Percentiles rank a stretch among this genome's conserved stretches.
Conservation (phyloP, 768 basidiomycete species). For the button mushroom (Agaricus bisporus) region DNA sequence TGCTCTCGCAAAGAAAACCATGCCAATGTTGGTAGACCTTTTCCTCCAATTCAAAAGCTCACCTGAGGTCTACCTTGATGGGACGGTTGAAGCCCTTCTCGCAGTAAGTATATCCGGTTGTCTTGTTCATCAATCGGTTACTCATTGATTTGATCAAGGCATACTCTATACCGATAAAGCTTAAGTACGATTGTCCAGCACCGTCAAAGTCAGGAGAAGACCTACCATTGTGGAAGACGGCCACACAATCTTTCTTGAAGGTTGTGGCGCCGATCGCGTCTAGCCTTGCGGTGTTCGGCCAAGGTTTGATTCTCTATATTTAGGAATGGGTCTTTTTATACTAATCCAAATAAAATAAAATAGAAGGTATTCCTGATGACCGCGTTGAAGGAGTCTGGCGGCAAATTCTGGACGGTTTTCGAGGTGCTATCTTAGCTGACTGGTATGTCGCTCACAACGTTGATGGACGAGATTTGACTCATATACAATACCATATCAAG, state of each 20-base stretch:
- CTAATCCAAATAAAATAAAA: neutral
- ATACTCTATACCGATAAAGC: slow-evolving; percentile 84
- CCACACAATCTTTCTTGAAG: slow-evolving; percentile 71
- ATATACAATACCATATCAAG: slow-evolving; percentile 25
- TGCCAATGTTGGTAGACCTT: slow-evolving; percentile 79
- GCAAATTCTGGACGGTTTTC: slow-evolving; percentile 75
- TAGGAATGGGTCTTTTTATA: neutral
- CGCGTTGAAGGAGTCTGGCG: slow-evolving; percentile 82
- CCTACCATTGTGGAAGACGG: slow-evolving; percentile 89
- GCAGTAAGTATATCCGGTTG: slow-evolving; percentile 42
- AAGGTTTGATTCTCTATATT: slow-evolving; percentile 30
- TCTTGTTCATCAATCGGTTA: neutral
- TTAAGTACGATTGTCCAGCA: slow-evolving; percentile 92
- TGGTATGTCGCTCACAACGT: slow-evolving; percentile 44
- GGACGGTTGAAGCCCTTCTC: slow-evolving; percentile 78
- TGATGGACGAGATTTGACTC: neutral
- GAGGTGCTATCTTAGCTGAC: slow-evolving; percentile 78
- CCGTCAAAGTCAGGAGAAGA: slow-evolving; percentile 87
- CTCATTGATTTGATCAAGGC: slow-evolving; percentile 39
- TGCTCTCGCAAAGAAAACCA: slow-evolving; percentile 79
- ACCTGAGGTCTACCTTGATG: slow-evolving; percentile 65
- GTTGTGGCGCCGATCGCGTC: slow-evolving; percentile 63
- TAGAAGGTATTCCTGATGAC: slow-evolving; percentile 49
- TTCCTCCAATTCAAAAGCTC: slow-evolving; percentile 62
- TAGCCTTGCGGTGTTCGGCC: slow-evolving; percentile 43